Evolutionary conservation across 2,329 filamentous ascomycete genomes (phyloP), one percentile per base, ranked within the genome.

Genomic region (Aspergillus luchuensis): DNA sequence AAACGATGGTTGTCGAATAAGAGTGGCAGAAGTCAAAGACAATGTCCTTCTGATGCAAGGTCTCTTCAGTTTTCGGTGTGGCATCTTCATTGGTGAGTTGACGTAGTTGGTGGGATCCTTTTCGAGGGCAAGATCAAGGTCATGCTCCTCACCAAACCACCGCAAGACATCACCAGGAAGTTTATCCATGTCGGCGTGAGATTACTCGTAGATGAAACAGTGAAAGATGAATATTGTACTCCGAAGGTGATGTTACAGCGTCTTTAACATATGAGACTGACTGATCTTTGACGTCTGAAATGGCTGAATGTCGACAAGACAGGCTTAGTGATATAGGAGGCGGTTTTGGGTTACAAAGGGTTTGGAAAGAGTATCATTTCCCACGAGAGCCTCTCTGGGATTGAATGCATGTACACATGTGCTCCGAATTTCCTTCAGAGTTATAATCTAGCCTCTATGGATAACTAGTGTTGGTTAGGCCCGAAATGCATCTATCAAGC

Each of bases 91-190:
- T 77, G 76, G 53, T 78, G 74, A 64, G 73, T 85, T 77, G n/a
- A 75, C 81, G 36, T 87, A 77, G 67, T 88, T 88, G 49, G 84
- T 80, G 69, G 90, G 88, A 69, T 91, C 90, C 71, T 91, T 87
- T 70, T 91, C 88, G 33, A 92, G 76, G 39, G 82, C 83, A 39
- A 93, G 81, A 67, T 93, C 89, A 33, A 93, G 78, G 56, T 90
- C 85, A 17, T 88, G 84, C 56, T 91, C 87, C 59, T 91, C 88
- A 30, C 92, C 89, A 25, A 92, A 79, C 89, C 89, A 91, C 52
- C 87, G 83, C 66, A 92, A 89, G 70, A 83, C 88, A 63, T 91
- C 87, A 53, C 86, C 85, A 59, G 90, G 79, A 1, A 84, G 84
- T 54, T 85, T 81, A 38, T 84, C 76, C 66, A 84, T 80, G 43